Evolutionary conservation across 2,329 filamentous ascomycete genomes (phyloP), one percentile per base, ranked within the genome.

Genomic region (Arthrocladium fulminans): DNA sequence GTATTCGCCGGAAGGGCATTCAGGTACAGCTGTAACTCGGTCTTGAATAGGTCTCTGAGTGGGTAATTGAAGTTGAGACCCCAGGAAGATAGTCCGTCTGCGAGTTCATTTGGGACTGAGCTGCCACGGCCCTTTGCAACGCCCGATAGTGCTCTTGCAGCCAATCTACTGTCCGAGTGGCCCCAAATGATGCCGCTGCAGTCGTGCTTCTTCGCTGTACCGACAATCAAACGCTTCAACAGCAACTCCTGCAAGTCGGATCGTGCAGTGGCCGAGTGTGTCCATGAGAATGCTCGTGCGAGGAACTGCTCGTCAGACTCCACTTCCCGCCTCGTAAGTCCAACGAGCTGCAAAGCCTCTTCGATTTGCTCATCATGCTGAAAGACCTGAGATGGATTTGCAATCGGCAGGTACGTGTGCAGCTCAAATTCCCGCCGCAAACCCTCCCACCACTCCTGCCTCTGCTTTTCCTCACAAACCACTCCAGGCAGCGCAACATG

Each of bases 91-190:
- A 73, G 67, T 3, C 88, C 88, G 63, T 97, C 92, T 44, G 81
- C 80, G 13, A 89, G 78, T 57, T 86, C 79, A 81, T 84, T 90
- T 1, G 89, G 86, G 17, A 97, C 69, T 3, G 84, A 80, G 57
- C 84, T 88, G 1, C 90, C 92, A 42, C 90, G 78, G 1, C 92
- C 92, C 67, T 95, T 96, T 20, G 90, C 88, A 2, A 90, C 88
- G 67, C 92, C 87, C 5, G 87, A 75, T 12, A 98, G 77, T 0
- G 88, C 86, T 60, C 87, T 81, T 57, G 90, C 87, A 3, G 92
- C 90, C 24, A 98, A 79, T 13, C 82, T 79, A 3, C 88, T 96
- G 17, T 92, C 95, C 56, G 81, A 94, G 66, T 90, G 83, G 19
- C 86, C 89, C 65, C 92, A 83, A 1, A 97, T 67, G 35, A 97